Conservation (phyloP, 805 yeast species). For the Teunomyces atbi region DNA sequence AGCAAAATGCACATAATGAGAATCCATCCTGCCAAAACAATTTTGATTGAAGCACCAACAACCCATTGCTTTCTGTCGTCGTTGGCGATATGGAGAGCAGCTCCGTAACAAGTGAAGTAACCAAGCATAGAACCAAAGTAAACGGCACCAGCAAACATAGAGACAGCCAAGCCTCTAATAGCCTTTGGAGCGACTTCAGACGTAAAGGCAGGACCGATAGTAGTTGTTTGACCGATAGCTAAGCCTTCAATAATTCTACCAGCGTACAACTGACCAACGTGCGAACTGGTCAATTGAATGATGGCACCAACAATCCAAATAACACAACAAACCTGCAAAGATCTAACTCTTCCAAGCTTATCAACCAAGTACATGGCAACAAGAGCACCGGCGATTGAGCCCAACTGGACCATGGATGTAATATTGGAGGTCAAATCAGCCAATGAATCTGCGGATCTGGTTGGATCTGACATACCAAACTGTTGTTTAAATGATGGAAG, state of each 20-base stretch:
- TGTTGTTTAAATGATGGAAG: constrained; percentile 16
- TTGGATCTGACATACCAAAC: constrained; percentile 17
- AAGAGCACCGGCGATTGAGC: constrained; percentile 22
- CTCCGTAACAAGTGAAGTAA: constrained; percentile 44
- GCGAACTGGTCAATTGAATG: constrained; percentile 16
- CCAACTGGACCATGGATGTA: constrained; percentile 25
- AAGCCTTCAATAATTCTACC: constrained; percentile 25
- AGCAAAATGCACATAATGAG: constrained; percentile 18
- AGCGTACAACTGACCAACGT: constrained; percentile 23
- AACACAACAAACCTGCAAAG: constrained; percentile 19
- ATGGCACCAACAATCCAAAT: constrained; percentile 21
- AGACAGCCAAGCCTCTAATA: constrained; percentile 22
- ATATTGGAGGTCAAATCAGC: constrained; percentile 23
- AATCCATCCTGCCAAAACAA: constrained; percentile 19
- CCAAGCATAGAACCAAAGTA: constrained; percentile 21
- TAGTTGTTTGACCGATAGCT: constrained; percentile 25
- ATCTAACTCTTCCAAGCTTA: constrained; percentile 21
- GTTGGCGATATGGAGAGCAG: constrained; percentile 32
- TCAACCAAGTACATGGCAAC: constrained; percentile 25
- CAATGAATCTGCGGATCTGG: constrained; percentile 14
- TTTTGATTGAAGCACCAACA: constrained; percentile 19
- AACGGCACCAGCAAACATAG: constrained; percentile 25
- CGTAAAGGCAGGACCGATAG: constrained; percentile 23
- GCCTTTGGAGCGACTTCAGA: constrained; percentile 23
- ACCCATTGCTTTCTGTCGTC: constrained; percentile 18